phyloP scores from a whole-genome alignment of 2,329 filamentous ascomycete genomes.

The Clarireedia paspali region DNA sequence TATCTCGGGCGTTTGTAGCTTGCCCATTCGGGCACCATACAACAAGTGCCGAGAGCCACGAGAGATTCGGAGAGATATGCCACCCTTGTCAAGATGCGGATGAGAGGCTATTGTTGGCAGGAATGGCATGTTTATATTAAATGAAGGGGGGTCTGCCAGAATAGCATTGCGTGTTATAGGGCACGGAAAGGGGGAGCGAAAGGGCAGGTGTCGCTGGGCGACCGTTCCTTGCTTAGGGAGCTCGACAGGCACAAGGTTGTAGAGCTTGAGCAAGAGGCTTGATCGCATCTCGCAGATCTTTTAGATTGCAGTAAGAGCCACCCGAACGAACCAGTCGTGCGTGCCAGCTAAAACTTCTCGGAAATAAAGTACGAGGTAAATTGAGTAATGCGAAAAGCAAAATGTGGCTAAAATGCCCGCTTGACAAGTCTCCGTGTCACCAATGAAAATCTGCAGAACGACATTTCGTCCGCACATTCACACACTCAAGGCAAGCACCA shows the following conservation, averaged over 20 bases:
- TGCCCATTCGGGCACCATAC: too few species aligned
- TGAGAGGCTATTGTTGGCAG: background rate
- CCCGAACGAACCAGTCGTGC: too few species aligned
- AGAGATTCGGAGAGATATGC: background rate
- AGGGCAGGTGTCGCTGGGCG: too few species aligned
- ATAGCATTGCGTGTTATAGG: too few species aligned
- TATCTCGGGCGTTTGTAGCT: too few species aligned
- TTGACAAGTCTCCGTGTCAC: slow-evolving; percentile 1
- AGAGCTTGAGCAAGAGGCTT: background rate
- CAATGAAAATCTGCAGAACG: background rate
- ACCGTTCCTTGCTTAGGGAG: background rate
- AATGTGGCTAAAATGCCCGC: background rate
- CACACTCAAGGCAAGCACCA: background rate
- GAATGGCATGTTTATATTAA: background rate
- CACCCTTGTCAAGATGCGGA: background rate
- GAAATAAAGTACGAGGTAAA: background rate
- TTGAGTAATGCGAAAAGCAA: background rate
- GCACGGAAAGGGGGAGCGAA: too few species aligned
- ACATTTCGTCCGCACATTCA: background rate
- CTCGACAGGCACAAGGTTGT: too few species aligned
- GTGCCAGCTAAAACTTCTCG: too few species aligned
- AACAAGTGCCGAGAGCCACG: background rate
- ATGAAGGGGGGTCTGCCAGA: background rate
- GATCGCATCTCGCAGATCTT: background rate
- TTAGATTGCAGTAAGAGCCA: background rate